Conservation (phyloP, 116 monocot species). For the Phalaenopsis hybrid region DNA sequence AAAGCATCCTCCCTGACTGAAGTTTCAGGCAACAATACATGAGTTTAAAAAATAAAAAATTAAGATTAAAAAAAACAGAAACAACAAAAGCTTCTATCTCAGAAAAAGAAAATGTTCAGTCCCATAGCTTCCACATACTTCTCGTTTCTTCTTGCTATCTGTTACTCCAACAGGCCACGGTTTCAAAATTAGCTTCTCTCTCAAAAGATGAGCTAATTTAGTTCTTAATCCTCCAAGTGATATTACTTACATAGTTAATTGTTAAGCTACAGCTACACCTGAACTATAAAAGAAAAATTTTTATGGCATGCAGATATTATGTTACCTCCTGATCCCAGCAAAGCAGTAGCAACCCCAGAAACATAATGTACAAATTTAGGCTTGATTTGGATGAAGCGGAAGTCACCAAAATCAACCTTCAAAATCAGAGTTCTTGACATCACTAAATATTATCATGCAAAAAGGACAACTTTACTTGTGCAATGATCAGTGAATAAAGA, state of each 20-base stretch:
- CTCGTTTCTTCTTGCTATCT: too few species aligned
- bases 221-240: not conserved
- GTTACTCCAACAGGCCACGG: too few species aligned
- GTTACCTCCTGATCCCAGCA: slow-evolving; percentile 80
- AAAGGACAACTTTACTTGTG: not conserved
- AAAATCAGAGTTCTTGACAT: slow-evolving; percentile 6
- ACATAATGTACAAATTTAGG: slow-evolving; percentile 73
- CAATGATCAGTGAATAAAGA: not conserved
- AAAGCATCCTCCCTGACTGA: too few species aligned
- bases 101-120: too few species aligned
- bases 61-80: too few species aligned
- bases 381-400: slow-evolving; percentile 64
- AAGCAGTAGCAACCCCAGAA: slow-evolving; percentile 89
- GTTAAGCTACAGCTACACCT: not conserved
- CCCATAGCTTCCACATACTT: too few species aligned
- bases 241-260: not conserved
- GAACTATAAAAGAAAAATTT: not conserved
- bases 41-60: too few species aligned
- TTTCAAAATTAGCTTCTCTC: too few species aligned
- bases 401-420: slow-evolving; percentile 96
- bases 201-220: too few species aligned
- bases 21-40: too few species aligned
- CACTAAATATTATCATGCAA: not conserved
- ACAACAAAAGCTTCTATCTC: too few species aligned
- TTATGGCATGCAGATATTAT: slow-evolving; percentile 1